Base-by-base conservation (phyloP, 108 stramenopile species). In the Pseudonitzschia pungens region DNA sequence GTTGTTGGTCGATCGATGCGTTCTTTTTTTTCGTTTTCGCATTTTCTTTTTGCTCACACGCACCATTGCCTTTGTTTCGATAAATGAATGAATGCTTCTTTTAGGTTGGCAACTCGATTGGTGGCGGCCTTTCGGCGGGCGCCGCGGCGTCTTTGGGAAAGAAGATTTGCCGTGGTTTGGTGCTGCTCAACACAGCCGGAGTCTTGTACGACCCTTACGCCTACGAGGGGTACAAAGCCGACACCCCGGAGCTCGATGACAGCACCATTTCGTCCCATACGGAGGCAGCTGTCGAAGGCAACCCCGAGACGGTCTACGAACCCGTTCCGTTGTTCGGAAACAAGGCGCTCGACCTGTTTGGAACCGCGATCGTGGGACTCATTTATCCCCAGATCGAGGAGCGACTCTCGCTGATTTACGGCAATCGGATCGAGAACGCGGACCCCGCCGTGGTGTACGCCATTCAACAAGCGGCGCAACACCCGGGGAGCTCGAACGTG, bases 401-500 rank as follows among this genome's bases (percentile, higher is more conserved):
- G 15, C 15, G 60, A 62, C 7, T 62, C 15, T 62, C 60, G 60
- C 18, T 62, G 16, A 62, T 62, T n/a, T 62, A 62, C 14, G 60
- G 60, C 2, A 62, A 62, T 18, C 27, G 36, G 32, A 62, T 62
- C 11, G 60, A 62, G n/a, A 62, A 62, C n/a, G 60, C 60, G 0
- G 60, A 62, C 60, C 60, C 60, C 40, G 29, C 60, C 11, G 60
- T 62, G 18, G 60, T 40, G 0, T 62, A 62, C n/a, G 60, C 60
- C 0, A 62, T 62, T 15, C 60, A 62, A 28, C 60, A 62, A 33
- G 15, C 32, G 3, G 60, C 60, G 31, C 57, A 77, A 27, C 77
- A 79, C 73, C 81, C 84, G 11, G 84, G 84, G 18, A 81, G 81
- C 2, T 56, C 82, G n/a, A 77, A 82, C 65, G 84, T 85, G 21